Base-by-base conservation (phyloP, 1,284 basidiomycete species). In the Megacollybia platyphylla region DNA sequence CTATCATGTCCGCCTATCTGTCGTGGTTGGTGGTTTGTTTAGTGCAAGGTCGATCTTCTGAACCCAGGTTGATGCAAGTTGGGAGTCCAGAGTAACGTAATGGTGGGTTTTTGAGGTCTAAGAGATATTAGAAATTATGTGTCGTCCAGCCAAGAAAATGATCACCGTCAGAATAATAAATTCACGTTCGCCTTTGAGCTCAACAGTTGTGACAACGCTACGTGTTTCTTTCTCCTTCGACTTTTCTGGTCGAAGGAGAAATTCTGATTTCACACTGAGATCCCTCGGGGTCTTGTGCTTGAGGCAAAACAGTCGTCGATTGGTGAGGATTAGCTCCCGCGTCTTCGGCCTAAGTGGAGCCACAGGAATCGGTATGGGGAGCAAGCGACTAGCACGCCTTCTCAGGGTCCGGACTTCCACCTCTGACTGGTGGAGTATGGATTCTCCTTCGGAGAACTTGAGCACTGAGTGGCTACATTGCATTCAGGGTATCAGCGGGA, bases 141-240 rank as follows among this genome's bases (percentile, higher is more conserved):
- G 40, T 49, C 29, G 35, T 40, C 39, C 34, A 45, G 31, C n/a
- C n/a, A 40, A 24, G 34, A 39, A 24, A 28, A 34, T 46, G 43
- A 45, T 51, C 46, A 81, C 78, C 40, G 76, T 77, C 52, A 78
- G 56, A 31, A 81, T 63, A n/a, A 73, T 68, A 54, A 82, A 79
- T 52, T 76, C 74, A 34, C 70, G 60, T 41, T 75, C 74, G 39
- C 72, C 62, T 51, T 77, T 78, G 30, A 63, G 53, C 44, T 71
- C 71, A 1, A 73, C 71, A 20, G 67, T 64, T 5, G 64, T 61
- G 8, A 81, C 57, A 35, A 66, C 57, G 13, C 55, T 55, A 4
- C 55, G 55, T 32, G 59, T 65, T 35, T 60, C 60, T 44, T 57
- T 64, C n/a, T 63, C 65, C 48, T 59, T 65, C 36, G 45, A 58